Evolutionary conservation across 1,284 basidiomycete genomes (phyloP).

Genomic region (Sporisorium scitamineum): DNA sequence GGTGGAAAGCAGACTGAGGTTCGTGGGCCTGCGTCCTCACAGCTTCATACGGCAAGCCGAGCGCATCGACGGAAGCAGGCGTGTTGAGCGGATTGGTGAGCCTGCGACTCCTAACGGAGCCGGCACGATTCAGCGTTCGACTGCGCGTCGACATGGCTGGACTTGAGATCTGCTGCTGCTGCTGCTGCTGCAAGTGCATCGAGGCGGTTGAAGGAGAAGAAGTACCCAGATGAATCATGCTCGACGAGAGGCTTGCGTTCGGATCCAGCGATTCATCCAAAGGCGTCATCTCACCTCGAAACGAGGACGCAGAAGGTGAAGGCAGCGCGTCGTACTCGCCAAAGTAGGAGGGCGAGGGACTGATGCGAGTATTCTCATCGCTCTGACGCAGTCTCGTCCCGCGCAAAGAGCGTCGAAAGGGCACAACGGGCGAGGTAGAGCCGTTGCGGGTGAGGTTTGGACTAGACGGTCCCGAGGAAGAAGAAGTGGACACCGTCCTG

Average conservation of each 20-base stretch:
- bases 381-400: constrained; percentile 30
- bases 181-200: constrained; percentile 15
- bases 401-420: constrained; percentile 36
- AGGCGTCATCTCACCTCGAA: constrained; percentile 15
- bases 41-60: background rate
- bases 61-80: constrained; percentile 14
- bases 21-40: constrained; percentile 1
- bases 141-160: constrained; percentile 52
- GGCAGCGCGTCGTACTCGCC: constrained; percentile 35
- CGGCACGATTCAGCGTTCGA: constrained; percentile 32
- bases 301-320: constrained; percentile 18
- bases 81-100: constrained; percentile 43
- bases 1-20: constrained; percentile 4
- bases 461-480: constrained; percentile 33
- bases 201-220: constrained; percentile 24
- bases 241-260: constrained; percentile 22
- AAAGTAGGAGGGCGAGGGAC: constrained; percentile 40
- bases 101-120: constrained; percentile 27
- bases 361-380: constrained; percentile 45
- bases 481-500: constrained; percentile 30
- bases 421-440: constrained; percentile 31
- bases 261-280: constrained; percentile 18
- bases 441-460: constrained; percentile 35
- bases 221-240: constrained; percentile 29
- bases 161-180: constrained; percentile 23